These are phyloP conservation scores for Acanthamoeba sp. DNA, from an alignment of 208 protist genomes.

Conservation along the genomic window DNA sequence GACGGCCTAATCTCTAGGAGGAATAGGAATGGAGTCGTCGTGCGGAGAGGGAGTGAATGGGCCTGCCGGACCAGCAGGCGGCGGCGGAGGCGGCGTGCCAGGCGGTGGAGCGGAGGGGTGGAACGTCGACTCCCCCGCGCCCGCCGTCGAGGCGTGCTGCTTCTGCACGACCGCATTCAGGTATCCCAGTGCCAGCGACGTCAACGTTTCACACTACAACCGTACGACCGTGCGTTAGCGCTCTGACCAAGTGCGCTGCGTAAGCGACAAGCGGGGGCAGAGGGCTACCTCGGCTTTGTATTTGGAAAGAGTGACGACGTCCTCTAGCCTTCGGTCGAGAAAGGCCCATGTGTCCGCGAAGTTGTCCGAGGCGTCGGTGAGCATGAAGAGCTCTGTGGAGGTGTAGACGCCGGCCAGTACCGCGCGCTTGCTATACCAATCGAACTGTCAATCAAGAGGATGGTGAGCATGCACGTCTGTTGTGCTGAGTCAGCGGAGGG, in stretches of 20 bases:
- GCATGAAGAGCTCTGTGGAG: slow-evolving; percentile 60
- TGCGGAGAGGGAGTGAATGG: neutral
- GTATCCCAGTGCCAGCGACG: slow-evolving; percentile 12
- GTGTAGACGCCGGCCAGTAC: slow-evolving; percentile 53
- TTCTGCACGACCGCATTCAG: neutral
- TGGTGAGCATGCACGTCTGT: neutral
- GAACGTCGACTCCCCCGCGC: neutral
- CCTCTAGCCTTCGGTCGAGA: slow-evolving; percentile 40
- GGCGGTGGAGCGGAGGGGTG: neutral
- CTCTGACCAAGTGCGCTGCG: neutral
- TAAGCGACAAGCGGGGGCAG: neutral
- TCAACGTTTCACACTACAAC: neutral
- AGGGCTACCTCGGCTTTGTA: slow-evolving; percentile 36
- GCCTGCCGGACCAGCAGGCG: neutral
- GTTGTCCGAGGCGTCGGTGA: slow-evolving; percentile 46
- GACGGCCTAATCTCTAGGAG: neutral
- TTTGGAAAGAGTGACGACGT: slow-evolving; percentile 22
- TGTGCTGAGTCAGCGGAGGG: neutral
- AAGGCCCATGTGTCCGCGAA: slow-evolving; percentile 54
- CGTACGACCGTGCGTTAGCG: too few species aligned
- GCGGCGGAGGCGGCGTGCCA: neutral
- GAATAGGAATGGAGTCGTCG: slow-evolving; percentile 22
- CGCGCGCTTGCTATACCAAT: slow-evolving; percentile 62
- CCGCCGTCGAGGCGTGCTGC: neutral
- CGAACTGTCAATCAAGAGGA: neutral